Conservation (phyloP, 768 basidiomycete genomes). For the Leccinellum rugosiceps region DNA sequence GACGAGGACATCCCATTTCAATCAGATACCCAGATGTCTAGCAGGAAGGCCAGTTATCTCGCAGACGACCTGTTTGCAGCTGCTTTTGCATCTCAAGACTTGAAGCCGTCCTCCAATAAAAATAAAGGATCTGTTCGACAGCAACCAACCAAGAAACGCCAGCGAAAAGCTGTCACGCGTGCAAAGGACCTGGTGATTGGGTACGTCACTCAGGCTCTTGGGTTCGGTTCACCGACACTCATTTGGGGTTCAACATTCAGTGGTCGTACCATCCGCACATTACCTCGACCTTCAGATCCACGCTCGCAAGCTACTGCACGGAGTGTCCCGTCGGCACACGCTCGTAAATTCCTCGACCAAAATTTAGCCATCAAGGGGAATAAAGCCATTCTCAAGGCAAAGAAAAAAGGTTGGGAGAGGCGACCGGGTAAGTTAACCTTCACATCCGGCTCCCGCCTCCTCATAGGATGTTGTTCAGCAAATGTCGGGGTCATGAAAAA, state of each 20-base stretch:
- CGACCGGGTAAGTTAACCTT: slow-evolving; percentile 46
- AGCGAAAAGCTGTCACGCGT: slow-evolving; percentile 31
- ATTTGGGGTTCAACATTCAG: slow-evolving; percentile 38
- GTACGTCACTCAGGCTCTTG: slow-evolving; percentile 33
- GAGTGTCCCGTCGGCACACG: slow-evolving; percentile 45
- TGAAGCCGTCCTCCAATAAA: slow-evolving; percentile 12
- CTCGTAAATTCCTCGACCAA: slow-evolving; percentile 51
- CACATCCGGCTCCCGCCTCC: not conserved
- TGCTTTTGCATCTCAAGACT: slow-evolving; percentile 43
- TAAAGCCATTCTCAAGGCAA: slow-evolving; percentile 28
- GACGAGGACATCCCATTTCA: slow-evolving; percentile 1
- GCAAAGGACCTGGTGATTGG: slow-evolving; percentile 56
- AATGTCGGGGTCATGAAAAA: slow-evolving; percentile 56
- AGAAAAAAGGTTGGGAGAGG: slow-evolving; percentile 54
- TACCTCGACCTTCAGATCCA: slow-evolving; percentile 33
- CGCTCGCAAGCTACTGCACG: slow-evolving; percentile 37
- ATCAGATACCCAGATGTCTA: slow-evolving; percentile 4
- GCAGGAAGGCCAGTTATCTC: slow-evolving; percentile 49
- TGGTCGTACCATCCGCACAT: slow-evolving; percentile 50
- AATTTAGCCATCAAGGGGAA: slow-evolving; percentile 47
- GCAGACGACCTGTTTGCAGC: slow-evolving; percentile 63
- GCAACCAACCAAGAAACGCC: slow-evolving; percentile 26
- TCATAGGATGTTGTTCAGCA: slow-evolving; percentile 30
- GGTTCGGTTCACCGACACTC: not conserved
- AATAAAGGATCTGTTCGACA: slow-evolving; percentile 22